Percentiles rank a stretch among this genome's conserved stretches.
Conservation (phyloP, 331 rosid species). For the Telfairia occidentalis region DNA sequence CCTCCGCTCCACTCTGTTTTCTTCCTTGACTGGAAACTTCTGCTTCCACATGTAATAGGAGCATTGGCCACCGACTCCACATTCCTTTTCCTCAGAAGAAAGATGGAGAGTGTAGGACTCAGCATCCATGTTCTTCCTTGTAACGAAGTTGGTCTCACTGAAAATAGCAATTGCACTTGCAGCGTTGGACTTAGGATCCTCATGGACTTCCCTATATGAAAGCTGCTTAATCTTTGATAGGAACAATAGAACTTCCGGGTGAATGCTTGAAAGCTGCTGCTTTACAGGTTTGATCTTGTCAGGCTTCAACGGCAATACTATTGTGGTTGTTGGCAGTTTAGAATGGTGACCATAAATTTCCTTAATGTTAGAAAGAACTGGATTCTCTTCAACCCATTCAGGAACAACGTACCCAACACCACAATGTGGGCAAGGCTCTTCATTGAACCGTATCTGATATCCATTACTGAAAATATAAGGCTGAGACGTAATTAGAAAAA, state of each 20-base stretch:
- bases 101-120: slow-evolving; percentile 56
- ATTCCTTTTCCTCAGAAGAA: slow-evolving; percentile 23
- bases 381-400: slow-evolving; percentile 63
- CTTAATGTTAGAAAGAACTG: slow-evolving; percentile 31
- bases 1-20: slow-evolving; percentile 50
- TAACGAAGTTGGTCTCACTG: slow-evolving; percentile 30
- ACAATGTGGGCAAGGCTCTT: slow-evolving; percentile 59
- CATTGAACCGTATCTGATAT: slow-evolving; percentile 56
- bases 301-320: slow-evolving; percentile 51
- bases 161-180: slow-evolving; percentile 39
- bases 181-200: slow-evolving; percentile 25
- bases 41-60: slow-evolving; percentile 76
- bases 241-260: slow-evolving; percentile 51
- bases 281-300: slow-evolving; percentile 55
- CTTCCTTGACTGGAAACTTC: slow-evolving; percentile 48
- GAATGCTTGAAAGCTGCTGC: slow-evolving; percentile 52
- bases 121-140: slow-evolving; percentile 54
- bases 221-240: slow-evolving; percentile 53
- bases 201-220: slow-evolving; percentile 43
- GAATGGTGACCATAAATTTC: slow-evolving; percentile 32
- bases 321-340: slow-evolving; percentile 42
- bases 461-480: slow-evolving; percentile 75
- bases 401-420: slow-evolving; percentile 61
- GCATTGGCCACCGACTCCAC: slow-evolving; percentile 23
- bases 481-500: slow-evolving; percentile 49